Evolutionary conservation across 2,329 filamentous ascomycete genomes (phyloP).

Genomic region (Fusarium sp.): DNA sequence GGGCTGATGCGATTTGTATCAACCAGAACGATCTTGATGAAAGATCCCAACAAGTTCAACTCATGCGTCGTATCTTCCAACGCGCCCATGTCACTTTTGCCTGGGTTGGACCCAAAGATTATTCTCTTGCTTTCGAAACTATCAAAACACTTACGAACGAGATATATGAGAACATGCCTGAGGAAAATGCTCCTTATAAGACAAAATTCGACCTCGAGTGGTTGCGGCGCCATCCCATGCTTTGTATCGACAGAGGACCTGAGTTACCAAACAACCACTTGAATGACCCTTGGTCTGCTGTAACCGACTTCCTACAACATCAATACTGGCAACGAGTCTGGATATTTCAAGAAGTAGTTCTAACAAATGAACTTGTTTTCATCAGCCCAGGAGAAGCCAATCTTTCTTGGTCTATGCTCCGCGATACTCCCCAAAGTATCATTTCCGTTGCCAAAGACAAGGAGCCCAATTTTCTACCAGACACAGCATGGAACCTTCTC

Average conservation of each 20-base stretch:
- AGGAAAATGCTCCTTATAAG: neutral
- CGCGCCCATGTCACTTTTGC: neutral
- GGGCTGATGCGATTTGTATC: conserved; percentile 8
- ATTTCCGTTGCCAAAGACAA: neutral
- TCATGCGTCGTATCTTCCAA: conserved; percentile 11
- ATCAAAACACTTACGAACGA: neutral
- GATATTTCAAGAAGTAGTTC: conserved; percentile 12
- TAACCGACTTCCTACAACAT: conserved; percentile 1
- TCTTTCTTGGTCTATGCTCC: conserved; percentile 1
- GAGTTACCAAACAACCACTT: conserved; percentile 2
- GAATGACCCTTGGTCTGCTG: neutral
- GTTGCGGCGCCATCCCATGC: neutral
- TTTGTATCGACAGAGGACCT: neutral
- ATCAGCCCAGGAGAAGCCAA: neutral
- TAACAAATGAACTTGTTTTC: neutral
- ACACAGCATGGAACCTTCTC: neutral
- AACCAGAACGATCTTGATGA: conserved; percentile 6
- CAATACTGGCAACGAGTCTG: conserved; percentile 12
- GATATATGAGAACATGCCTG: neutral
- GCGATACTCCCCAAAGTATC: neutral
- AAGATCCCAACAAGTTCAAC: conserved; percentile 13
- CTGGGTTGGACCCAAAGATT: conserved; percentile 2
- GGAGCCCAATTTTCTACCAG: neutral
- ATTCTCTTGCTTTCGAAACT: conserved; percentile 4
- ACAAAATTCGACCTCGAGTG: neutral